A percentile compares a stretch with the other conserved stretches of the same genome.
These are phyloP conservation scores for Mycena kentingensis DNA, from an alignment of 768 basidiomycete genomes.

Conservation along the genomic window DNA sequence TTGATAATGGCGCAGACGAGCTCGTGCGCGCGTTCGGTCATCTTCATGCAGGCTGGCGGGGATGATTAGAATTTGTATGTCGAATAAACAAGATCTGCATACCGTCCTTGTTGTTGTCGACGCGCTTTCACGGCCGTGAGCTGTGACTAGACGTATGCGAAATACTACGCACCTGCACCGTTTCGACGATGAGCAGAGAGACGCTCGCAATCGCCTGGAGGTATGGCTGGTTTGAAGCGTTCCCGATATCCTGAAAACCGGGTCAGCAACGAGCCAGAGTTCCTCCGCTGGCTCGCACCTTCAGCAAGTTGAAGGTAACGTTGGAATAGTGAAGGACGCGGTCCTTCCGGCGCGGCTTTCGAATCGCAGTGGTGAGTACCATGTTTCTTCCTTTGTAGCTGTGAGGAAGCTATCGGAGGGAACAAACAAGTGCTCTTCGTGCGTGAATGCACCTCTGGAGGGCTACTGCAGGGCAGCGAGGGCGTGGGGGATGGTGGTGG, in stretches of 20 bases:
- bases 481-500: too few relatives aligned
- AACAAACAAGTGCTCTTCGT: too few relatives aligned
- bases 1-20: conserved; percentile 21
- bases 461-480: too few relatives aligned
- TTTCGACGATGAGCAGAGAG: conserved; percentile 17
- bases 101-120: conserved; percentile 18
- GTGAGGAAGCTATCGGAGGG: too few relatives aligned
- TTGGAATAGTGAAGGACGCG: too few relatives aligned
- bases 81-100: not conserved
- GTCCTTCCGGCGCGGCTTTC: too few relatives aligned
- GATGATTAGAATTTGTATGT: not conserved
- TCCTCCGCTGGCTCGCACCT: too few relatives aligned
- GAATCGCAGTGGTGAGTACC: too few relatives aligned
- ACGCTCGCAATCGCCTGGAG: conserved; percentile 18
- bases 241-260: conserved; percentile 22
- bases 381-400: too few relatives aligned
- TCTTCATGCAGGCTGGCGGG: conserved; percentile 6
- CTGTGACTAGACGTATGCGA: not conserved
- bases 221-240: conserved; percentile 19
- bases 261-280: too few relatives aligned
- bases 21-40: conserved; percentile 18
- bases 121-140: conserved; percentile 5
- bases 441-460: too few relatives aligned
- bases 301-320: too few relatives aligned
- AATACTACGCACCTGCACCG: conserved; percentile 6